These are phyloP conservation scores for Dioscorea zingiberensis DNA, from an alignment of 106 monocot genomes.

Conservation along the genomic window DNA sequence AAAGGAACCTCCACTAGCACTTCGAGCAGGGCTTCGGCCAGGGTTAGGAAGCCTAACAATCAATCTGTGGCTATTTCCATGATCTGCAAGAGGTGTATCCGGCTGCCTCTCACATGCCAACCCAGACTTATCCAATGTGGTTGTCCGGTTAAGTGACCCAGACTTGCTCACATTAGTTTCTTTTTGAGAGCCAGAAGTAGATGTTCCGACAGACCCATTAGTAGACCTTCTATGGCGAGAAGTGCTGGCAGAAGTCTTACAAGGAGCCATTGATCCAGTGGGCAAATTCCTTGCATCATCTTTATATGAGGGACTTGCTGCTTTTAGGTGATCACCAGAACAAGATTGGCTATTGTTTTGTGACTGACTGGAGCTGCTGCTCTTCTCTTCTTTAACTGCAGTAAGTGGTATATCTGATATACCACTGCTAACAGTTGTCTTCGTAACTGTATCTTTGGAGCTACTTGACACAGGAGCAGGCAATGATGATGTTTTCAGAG, in stretches of 20 bases:
- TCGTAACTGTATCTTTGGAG: constrained; percentile 39
- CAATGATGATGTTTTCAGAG: constrained; percentile 31
- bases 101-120: constrained; percentile 20
- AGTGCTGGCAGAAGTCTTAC: constrained; percentile 31
- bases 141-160: constrained; percentile 23
- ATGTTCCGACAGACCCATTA: constrained; percentile 24
- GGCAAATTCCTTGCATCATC: constrained; percentile 62
- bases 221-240: constrained; percentile 53
- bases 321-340: constrained; percentile 48
- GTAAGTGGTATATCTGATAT: constrained; percentile 13
- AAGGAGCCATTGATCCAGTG: constrained; percentile 31
- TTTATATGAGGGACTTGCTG: constrained; percentile 31
- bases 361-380: constrained; percentile 55
- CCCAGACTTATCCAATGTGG: constrained; percentile 31
- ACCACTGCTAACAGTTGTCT: constrained; percentile 11
- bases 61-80: constrained; percentile 45
- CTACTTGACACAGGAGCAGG: constrained; percentile 19
- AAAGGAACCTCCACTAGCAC: constrained; percentile 26
- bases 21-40: constrained; percentile 45
- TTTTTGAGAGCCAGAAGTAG: constrained; percentile 23
- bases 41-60: constrained; percentile 58
- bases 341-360: constrained; percentile 60
- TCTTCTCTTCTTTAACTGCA: constrained; percentile 54
- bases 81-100: constrained; percentile 30
- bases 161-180: constrained; percentile 25